Base-by-base conservation (phyloP, 23 red algal species). In the Pyropia yezoensis region DNA sequence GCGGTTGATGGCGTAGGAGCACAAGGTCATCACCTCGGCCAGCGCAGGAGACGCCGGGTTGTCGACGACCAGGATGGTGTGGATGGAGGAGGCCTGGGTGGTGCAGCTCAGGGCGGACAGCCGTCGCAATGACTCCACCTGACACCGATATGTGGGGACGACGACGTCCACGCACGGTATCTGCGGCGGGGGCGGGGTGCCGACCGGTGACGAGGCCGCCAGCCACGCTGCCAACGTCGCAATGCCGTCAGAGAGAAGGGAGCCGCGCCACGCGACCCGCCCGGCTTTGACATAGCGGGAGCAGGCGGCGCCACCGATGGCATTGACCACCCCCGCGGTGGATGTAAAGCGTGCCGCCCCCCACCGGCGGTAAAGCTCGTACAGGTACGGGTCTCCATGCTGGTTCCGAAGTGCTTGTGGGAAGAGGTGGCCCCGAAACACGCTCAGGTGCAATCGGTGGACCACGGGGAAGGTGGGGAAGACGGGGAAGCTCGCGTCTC, bases 131-230 rank as follows among this genome's bases (percentile, higher is more conserved):
- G 51, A 13, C 18, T 18, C 18, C 51, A 54, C 14, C 13, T 54
- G 14, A 18, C 51, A 54, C 14, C 51, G 51, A 18, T 14, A 54
- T 13, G 51, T 54, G 18, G 51, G 51, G 18, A 54, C 18, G 51
- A 54, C 51, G 51, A 54, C 51, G 51, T 54, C 51, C 51, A 54
- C 18, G 51, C 51, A 54, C n/a, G n/a, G n/a, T n/a, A n/a, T n/a
- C n/a, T n/a, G n/a, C n/a, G n/a, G n/a, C n/a, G n/a, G n/a, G n/a
- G n/a, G n/a, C n/a, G n/a, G n/a, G n/a, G n/a, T n/a, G 18, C 13
- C 18, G 18, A 54, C 51, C 51, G 51, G 51, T 13, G 51, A 13
- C 13, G 51, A 13, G 18, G 18, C 18, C 18, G 13, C 18, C 51
- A 54, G 51, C 51, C 51, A 54, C 18, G 51, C 51, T 14, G 14